Base-by-base conservation (phyloP, 2,329 filamentous ascomycete species). In the Epichloe uncinata region DNA sequence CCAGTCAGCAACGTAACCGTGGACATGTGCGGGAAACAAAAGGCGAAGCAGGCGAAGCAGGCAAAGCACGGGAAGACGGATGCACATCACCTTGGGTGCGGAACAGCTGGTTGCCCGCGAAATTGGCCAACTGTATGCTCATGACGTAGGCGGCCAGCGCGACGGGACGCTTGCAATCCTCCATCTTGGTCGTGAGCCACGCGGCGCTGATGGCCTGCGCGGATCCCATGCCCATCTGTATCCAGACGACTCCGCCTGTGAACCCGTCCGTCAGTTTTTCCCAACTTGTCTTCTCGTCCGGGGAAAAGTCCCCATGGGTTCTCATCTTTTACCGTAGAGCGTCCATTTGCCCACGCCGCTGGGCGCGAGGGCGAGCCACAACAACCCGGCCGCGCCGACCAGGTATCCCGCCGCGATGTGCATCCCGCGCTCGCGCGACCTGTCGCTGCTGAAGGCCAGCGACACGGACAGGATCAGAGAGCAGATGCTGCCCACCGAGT, bases 141-240 rank as follows among this genome's bases (percentile, higher is more conserved):
- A 63, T 61, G 0, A 63, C 61, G 49, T 63, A 63, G 1, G 60
- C 60, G 16, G 60, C 61, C 6, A 63, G 41, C 0, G 60, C 61
- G 0, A 63, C 43, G 3, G 60, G 61, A 2, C 60, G 55, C 49
- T 62, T 61, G 16, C 61, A 53, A 5, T 61, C 61, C 18, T 57
- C 50, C 58, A 63, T 61, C 30, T 63, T 62, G 0, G 60, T 30
- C 0, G 60, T 56, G 20, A 63, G 57, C 61, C 61, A 63, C 3
- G 61, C 61, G 8, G 60, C 61, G 11, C 55, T 62, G 45, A 63
- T 63, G 15, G 61, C 61, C 26, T 63, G 61, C 0, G 53, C 61
- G 9, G 50, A 61, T 8, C 60, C 61, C 60, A 63, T 63, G 5
- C 61, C 59, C 61, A 62, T 62, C 8, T 63, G 61, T 0, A 59